phyloP scores from a whole-genome alignment of 2,329 filamentous ascomycete species.

The Sporothrix sp. region DNA sequence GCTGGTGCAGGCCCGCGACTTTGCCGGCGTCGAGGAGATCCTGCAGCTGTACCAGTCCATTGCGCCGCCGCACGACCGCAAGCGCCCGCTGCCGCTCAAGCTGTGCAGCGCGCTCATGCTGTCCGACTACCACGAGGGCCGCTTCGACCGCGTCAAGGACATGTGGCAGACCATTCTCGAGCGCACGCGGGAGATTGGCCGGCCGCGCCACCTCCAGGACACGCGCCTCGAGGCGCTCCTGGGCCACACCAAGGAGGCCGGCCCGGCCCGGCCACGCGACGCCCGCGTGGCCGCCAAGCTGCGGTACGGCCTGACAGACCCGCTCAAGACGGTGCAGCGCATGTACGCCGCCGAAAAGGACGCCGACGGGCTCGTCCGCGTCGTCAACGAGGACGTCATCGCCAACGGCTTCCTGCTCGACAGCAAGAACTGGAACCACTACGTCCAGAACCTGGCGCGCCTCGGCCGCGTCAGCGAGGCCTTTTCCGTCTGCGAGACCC shows the following conservation, averaged over 20 bases:
- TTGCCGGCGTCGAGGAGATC: constrained; percentile 32
- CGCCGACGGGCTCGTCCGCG: constrained; percentile 38
- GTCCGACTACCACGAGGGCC: constrained; percentile 46
- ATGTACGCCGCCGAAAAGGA: constrained; percentile 33
- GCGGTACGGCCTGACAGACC: constrained; percentile 43
- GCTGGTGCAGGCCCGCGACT: constrained; percentile 31
- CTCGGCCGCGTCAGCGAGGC: constrained; percentile 53
- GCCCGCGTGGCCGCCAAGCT: constrained; percentile 33
- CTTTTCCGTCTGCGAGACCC: constrained; percentile 63
- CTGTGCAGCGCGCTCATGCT: constrained; percentile 60
- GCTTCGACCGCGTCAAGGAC: constrained; percentile 50
- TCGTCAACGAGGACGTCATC: constrained; percentile 41
- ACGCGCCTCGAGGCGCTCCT: constrained; percentile 10
- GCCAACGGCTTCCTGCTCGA: constrained; percentile 63
- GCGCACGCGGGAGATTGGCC: constrained; percentile 37
- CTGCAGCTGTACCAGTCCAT: constrained; percentile 37
- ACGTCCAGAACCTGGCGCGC: constrained; percentile 57
- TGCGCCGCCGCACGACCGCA: constrained; percentile 23
- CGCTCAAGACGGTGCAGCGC: constrained; percentile 41
- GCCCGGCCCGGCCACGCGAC: too few species aligned
- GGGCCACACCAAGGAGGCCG: neutral
- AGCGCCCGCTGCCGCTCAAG: constrained; percentile 37
- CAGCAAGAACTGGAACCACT: constrained; percentile 70
- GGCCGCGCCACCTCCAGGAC: constrained; percentile 18
- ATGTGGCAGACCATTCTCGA: constrained; percentile 57